Conservation (phyloP, 2,329 filamentous ascomycete genomes). For the Aspergillus viridinutans region DNA sequence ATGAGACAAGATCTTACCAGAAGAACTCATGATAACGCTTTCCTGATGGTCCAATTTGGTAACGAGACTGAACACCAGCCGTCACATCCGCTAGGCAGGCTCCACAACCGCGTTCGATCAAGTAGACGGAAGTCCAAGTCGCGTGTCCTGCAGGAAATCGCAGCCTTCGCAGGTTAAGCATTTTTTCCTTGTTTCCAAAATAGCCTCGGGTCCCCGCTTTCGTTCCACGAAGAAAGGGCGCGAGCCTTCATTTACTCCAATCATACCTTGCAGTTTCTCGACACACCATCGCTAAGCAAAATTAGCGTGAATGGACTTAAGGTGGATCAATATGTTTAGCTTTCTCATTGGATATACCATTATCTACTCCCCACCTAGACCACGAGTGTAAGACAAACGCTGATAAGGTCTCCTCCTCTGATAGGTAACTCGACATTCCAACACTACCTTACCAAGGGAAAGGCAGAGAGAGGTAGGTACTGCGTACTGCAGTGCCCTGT, state of each 20-base stretch:
- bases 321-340: background rate
- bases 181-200: slow-evolving; percentile 10
- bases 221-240: background rate
- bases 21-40: background rate
- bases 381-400: background rate
- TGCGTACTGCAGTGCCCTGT: background rate
- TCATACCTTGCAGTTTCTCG: background rate
- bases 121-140: slow-evolving; percentile 3
- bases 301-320: background rate
- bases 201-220: background rate
- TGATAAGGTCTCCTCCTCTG: background rate
- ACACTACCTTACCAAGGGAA: background rate
- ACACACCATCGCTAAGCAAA: background rate
- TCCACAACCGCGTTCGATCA: slow-evolving; percentile 5
- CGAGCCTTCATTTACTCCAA: background rate
- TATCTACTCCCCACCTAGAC: background rate
- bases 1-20: slow-evolving; percentile 4
- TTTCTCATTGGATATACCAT: background rate
- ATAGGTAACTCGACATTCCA: background rate
- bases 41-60: background rate
- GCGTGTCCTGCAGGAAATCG: slow-evolving; percentile 2
- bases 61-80: background rate
- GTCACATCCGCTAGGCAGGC: background rate
- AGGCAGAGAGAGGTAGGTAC: background rate
- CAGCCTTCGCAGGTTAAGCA: background rate